These are phyloP conservation scores for Ilex aquifolium DNA, from an alignment of 257 asterid species.

Conservation along the genomic window DNA sequence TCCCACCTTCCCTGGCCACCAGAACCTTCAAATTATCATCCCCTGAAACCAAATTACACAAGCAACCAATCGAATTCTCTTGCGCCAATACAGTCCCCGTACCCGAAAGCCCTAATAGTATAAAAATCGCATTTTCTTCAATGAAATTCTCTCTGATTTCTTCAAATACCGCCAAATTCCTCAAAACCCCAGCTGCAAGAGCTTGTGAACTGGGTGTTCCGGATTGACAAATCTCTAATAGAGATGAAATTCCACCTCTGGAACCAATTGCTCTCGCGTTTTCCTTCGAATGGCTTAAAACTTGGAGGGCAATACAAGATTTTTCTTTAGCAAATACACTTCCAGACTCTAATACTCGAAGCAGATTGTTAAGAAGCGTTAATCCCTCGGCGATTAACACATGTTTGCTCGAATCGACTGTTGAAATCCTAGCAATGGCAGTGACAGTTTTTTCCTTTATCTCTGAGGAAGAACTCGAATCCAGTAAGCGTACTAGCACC, in stretches of 20 bases:
- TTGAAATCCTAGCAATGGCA: conserved; percentile 63
- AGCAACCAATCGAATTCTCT: conserved; percentile 75
- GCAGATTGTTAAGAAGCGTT: conserved; percentile 48
- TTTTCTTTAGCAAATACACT: conserved; percentile 80
- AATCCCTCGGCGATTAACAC: conserved; percentile 65
- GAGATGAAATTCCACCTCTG: conserved; percentile 81
- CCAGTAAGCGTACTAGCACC: conserved; percentile 60
- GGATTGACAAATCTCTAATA: conserved; percentile 60
- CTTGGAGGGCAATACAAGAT: conserved; percentile 58
- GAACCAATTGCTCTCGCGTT: conserved; percentile 86
- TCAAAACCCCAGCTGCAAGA: conserved; percentile 61
- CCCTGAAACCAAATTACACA: conserved; percentile 47
- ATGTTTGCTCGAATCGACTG: conserved; percentile 58
- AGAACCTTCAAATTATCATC: conserved; percentile 54
- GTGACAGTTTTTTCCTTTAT: conserved; percentile 67
- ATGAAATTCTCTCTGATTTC: conserved; percentile 58
- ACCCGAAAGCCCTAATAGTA: conserved; percentile 43
- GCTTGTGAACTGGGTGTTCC: conserved; percentile 94
- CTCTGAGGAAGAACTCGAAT: conserved; percentile 58
- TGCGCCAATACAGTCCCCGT: conserved; percentile 70
- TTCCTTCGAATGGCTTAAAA: conserved; percentile 66
- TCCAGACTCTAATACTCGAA: conserved; percentile 81
- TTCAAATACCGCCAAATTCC: conserved; percentile 45
- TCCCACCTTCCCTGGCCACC: conserved; percentile 67
- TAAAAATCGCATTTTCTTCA: conserved; percentile 55